Evolutionary conservation across 2,329 filamentous ascomycete genomes (phyloP).

Genomic region (Hypoxylon sp.): DNA sequence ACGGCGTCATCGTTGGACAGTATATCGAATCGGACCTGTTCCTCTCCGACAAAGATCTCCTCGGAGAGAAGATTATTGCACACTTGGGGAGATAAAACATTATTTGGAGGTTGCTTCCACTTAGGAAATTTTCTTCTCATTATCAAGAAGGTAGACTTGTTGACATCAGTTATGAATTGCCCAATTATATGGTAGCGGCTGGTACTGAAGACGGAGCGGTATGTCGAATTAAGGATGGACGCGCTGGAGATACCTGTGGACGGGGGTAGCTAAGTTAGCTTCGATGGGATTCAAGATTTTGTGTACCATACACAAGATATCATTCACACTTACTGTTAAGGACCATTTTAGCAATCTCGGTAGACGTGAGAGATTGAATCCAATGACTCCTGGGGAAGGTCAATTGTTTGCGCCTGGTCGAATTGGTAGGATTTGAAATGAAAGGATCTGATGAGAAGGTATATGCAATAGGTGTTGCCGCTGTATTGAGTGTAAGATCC

Average conservation of each 20-base stretch:
- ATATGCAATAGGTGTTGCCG: background rate
- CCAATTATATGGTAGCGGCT: background rate
- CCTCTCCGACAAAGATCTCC: conserved; percentile 15
- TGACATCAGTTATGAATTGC: conserved; percentile 3
- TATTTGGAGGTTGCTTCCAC: background rate
- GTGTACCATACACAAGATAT: background rate
- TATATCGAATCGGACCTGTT: conserved; percentile 3
- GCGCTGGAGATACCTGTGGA: background rate
- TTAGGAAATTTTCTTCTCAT: background rate
- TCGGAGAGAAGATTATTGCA: conserved; percentile 7
- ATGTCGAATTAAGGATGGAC: background rate
- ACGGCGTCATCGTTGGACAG: conserved; percentile 4
- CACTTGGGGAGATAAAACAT: background rate
- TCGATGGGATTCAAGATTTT: background rate
- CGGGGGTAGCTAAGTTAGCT: background rate
- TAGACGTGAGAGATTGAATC: background rate
- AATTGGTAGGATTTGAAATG: background rate
- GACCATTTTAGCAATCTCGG: background rate
- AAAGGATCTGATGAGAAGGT: background rate
- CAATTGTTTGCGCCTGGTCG: background rate
- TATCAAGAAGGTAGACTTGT: background rate
- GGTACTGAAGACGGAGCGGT: background rate
- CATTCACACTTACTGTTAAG: background rate
- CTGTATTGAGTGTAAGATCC: background rate
- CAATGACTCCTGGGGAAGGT: background rate